Evolutionary conservation across 768 basidiomycete species (phyloP).

Genomic region (Phlebiopsis gigantea): DNA sequence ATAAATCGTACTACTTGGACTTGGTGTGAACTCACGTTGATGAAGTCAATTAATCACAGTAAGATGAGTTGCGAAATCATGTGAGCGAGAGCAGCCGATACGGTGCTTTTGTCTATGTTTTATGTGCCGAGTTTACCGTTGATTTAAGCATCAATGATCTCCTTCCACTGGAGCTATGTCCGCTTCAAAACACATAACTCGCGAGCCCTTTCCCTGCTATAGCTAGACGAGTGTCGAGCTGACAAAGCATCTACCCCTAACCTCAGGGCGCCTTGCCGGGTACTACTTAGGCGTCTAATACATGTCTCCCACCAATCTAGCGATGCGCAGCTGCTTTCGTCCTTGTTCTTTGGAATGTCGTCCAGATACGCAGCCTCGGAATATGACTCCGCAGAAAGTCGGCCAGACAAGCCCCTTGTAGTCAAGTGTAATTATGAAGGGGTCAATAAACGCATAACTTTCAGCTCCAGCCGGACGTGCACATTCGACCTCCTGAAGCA

Average conservation of each 20-base stretch:
- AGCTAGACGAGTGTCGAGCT: too few species aligned
- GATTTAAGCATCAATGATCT: too few species aligned
- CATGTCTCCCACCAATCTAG: conserved; percentile 7
- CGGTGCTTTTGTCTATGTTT: too few species aligned
- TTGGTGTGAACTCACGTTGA: too few species aligned
- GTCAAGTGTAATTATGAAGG: conserved; percentile 82
- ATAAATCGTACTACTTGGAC: too few species aligned
- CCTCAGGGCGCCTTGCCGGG: not conserved
- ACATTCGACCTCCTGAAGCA: conserved; percentile 66
- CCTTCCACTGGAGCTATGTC: too few species aligned
- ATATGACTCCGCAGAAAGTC: conserved; percentile 29
- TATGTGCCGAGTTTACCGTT: too few species aligned
- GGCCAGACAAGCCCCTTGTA: conserved; percentile 72
- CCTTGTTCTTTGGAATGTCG: conserved; percentile 14
- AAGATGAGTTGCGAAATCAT: too few species aligned
- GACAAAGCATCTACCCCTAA: not conserved
- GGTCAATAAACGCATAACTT: conserved; percentile 71
- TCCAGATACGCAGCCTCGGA: conserved; percentile 24
- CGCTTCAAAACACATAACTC: too few species aligned
- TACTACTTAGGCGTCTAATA: not conserved
- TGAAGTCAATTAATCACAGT: too few species aligned
- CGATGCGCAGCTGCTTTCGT: conserved; percentile 13
- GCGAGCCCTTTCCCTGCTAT: too few species aligned
- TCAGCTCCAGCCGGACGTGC: conserved; percentile 74
- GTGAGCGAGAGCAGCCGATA: too few species aligned